These are phyloP conservation scores for Metschnikowia picachoensis DNA, from an alignment of 805 yeast genomes.

Conservation along the genomic window DNA sequence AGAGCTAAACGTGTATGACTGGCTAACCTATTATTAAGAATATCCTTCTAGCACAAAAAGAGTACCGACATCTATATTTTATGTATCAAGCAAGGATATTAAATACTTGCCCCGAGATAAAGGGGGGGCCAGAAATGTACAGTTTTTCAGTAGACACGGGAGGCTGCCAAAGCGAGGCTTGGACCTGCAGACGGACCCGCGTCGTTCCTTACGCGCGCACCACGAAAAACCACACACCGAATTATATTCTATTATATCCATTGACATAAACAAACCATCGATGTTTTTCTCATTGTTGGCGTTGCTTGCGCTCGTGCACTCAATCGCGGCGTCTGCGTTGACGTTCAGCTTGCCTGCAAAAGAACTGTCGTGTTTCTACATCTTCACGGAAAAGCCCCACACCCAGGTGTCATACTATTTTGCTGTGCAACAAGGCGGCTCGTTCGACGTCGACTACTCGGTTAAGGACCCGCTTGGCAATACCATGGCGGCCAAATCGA, in stretches of 20 bases:
- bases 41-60: no score
- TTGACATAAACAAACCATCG: not conserved
- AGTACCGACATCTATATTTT: no score
- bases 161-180: no score
- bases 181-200: no score
- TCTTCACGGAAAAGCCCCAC: slow-evolving; percentile 56
- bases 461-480: slow-evolving; percentile 56
- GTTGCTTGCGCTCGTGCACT: slow-evolving; percentile 25
- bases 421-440: slow-evolving; percentile 79
- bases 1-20: no score
- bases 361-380: slow-evolving; percentile 68
- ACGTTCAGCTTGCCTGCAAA: slow-evolving; percentile 75
- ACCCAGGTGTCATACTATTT: slow-evolving; percentile 70
- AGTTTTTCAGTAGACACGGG: no score
- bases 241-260: no score
- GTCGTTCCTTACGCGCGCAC: not conserved
- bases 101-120: no score
- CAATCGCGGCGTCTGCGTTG: slow-evolving; percentile 52
- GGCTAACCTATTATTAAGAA: no score
- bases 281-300: slow-evolving; percentile 16
- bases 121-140: no score
- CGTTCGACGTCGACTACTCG: slow-evolving; percentile 74
- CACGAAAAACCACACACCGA: not conserved
- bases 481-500: slow-evolving; percentile 49
- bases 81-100: no score